Base-by-base conservation (phyloP, 1,284 basidiomycete species). In the Cryptococcus depauperatus region DNA sequence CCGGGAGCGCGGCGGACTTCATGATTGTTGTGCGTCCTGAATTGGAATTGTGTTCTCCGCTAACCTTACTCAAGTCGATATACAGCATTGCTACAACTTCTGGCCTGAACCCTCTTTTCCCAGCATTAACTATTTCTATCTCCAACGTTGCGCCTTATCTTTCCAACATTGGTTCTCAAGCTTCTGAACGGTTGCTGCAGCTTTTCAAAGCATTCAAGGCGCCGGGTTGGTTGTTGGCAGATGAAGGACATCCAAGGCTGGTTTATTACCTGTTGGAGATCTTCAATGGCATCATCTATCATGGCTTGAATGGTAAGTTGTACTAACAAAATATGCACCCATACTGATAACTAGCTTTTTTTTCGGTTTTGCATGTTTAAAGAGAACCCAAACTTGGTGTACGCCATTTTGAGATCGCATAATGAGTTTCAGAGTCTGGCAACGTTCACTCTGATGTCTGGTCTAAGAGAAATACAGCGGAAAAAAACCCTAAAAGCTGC, bases 241-340 rank as follows among this genome's bases (percentile, higher is more conserved):
- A 96, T 54, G 91, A 96, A 69, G 87, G 89, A 5, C 86, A 97
- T 65, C 93, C 93, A 3, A 74, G 92, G 41, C 72, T 96, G 21
- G 75, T 95, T 25, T 96, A 86, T 70, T 93, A 93, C 70, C 81
- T 90, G 82, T 59, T 97, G 35, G 92, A 97, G 66, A 80, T 84
- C 4, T 88, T 96, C 75, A 95, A 91, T 66, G 78, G 82, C 5
- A 75, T 95, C 43, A 76, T 96, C 44, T 69, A 82, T 33, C 75
- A 85, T 54, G 79, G 83, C 39, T 55, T 69, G 23, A n/a, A n/a
- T n/a, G n/a, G n/a, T n/a, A n/a, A n/a, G n/a, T n/a, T n/a, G n/a
- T 38, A 51, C 52, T 48, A 26, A 49, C 40, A n/a, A n/a, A n/a
- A n/a, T n/a, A n/a, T n/a, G n/a, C n/a, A n/a, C n/a, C n/a, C n/a